Base-by-base conservation (phyloP, 768 basidiomycete species). In the Symmetrospora coprosmae region DNA sequence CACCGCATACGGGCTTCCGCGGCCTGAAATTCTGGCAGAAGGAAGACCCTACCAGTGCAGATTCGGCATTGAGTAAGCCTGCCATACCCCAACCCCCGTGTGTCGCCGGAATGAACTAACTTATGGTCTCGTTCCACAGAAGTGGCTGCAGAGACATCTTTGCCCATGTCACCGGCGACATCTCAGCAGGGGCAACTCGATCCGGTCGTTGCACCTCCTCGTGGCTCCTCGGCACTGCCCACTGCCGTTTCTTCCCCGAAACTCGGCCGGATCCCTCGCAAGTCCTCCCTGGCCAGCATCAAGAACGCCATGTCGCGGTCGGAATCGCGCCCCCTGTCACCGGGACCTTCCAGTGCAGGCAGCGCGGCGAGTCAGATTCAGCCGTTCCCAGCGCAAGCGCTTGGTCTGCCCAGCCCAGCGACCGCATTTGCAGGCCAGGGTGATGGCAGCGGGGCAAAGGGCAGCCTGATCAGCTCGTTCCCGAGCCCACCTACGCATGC, bases 11-110 rank as follows among this genome's bases (percentile, higher is more conserved):
- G 2, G 41, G 41, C 6, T 21, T 58, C 3, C 43, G 46, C 43
- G 55, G 55, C 23, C 46, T 58, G 41, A 58, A 47, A 27, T 58
- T 40, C 27, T 58, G 55, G 55, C 55, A 58, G 43, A 58, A 58
- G 43, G 55, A 58, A 11, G 55, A 43, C 31, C 41, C 40, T 28
- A 9, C 41, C 28, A 13, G 9, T 7, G 31, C n/a, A 7, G 55
- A 58, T 4, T n/a, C 40, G 4, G 30, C 46, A 19, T 43, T 31
- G 30, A 31, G 55, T 58, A 35, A 58, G 55, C 28, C 45, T 9
- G 17, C n/a, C n/a, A n/a, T n/a, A n/a, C n/a, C n/a, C n/a, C n/a
- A n/a, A n/a, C n/a, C 14, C 4, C 51, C 27, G 4, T 39, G 43
- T 13, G 25, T 46, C 43, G 8, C 13, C 11, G 25, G 25, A 23